These are phyloP conservation scores for Smittium culicis DNA, from an alignment of 371 early-diverging fungal species.

Conservation along the genomic window DNA sequence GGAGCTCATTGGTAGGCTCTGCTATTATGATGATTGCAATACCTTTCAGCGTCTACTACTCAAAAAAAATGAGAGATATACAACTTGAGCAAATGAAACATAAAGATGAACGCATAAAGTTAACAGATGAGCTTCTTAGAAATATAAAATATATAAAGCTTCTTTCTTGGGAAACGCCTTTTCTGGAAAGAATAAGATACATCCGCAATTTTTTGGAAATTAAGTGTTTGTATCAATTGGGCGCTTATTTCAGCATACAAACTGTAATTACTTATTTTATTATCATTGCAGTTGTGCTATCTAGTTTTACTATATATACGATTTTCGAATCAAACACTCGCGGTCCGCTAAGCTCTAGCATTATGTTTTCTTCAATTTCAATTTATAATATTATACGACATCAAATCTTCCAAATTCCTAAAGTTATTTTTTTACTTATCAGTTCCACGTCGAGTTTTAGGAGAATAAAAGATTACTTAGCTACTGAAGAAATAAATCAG, in stretches of 20 bases:
- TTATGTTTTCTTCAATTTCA: conserved; percentile 72
- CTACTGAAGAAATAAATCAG: conserved; percentile 37
- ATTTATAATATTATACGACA: conserved; percentile 80
- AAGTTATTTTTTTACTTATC: conserved; percentile 36
- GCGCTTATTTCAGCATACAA: conserved; percentile 37
- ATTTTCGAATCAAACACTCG: conserved; percentile 27
- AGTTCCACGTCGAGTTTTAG: conserved; percentile 66
- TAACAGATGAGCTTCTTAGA: conserved; percentile 74
- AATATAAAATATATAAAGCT: conserved; percentile 84
- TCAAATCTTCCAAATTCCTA: conserved; percentile 61
- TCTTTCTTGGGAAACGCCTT: conserved; percentile 34
- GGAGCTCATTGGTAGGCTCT: conserved; percentile 72
- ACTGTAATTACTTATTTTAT: conserved; percentile 51
- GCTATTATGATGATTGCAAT: conserved; percentile 56
- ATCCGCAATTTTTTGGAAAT: conserved; percentile 63
- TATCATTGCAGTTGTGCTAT: conserved; percentile 72
- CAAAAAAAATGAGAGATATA: conserved; percentile 40
- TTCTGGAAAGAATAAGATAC: conserved; percentile 30
- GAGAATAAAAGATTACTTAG: conserved; percentile 57
- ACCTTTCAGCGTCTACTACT: conserved; percentile 46
- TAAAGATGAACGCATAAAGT: conserved; percentile 67
- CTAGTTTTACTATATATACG: conserved; percentile 62
- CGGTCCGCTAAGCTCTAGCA: conserved; percentile 48
- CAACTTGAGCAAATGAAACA: conserved; percentile 70
- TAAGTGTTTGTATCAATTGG: conserved; percentile 53